Evolutionary conservation across 116 monocot genomes (phyloP).

Genomic region (Posidonia oceanica): DNA sequence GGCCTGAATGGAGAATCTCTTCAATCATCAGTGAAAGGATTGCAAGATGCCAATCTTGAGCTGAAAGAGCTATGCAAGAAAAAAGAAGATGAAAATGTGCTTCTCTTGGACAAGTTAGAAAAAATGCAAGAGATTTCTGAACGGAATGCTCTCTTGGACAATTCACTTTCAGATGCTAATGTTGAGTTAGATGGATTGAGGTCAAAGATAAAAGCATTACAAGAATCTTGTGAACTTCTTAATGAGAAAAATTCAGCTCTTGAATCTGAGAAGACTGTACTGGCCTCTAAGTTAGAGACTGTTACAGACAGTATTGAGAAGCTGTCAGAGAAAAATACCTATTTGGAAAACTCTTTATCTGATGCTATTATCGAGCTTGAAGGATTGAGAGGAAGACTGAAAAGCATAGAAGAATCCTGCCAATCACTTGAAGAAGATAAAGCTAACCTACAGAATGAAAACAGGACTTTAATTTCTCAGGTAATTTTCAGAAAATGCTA

Average conservation of each 20-base stretch:
- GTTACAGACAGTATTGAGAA: constrained; percentile 28
- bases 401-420: constrained; percentile 40
- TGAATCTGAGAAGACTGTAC: constrained; percentile 23
- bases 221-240: constrained; percentile 24
- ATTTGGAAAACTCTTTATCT: constrained; percentile 39
- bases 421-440: constrained; percentile 37
- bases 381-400: constrained; percentile 41
- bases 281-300: constrained; percentile 27
- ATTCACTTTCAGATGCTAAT: constrained; percentile 50
- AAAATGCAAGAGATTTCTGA: constrained; percentile 34
- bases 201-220: constrained; percentile 24
- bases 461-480: constrained; percentile 44
- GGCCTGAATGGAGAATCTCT: constrained; percentile 27
- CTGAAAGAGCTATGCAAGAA: constrained; percentile 45
- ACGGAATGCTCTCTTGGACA: constrained; percentile 40
- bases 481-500: constrained; percentile 16
- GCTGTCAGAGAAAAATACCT: constrained; percentile 40
- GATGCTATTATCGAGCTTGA: constrained; percentile 50
- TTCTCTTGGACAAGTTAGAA: constrained; percentile 30
- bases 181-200: constrained; percentile 35
- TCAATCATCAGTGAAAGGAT: constrained; percentile 31
- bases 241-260: constrained; percentile 13
- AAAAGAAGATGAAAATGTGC: constrained; percentile 35
- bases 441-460: constrained; percentile 41
- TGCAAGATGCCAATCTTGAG: constrained; percentile 39